These are phyloP conservation scores for Centella asiatica DNA, from an alignment of 129 eudicot species.

Conservation along the genomic window DNA sequence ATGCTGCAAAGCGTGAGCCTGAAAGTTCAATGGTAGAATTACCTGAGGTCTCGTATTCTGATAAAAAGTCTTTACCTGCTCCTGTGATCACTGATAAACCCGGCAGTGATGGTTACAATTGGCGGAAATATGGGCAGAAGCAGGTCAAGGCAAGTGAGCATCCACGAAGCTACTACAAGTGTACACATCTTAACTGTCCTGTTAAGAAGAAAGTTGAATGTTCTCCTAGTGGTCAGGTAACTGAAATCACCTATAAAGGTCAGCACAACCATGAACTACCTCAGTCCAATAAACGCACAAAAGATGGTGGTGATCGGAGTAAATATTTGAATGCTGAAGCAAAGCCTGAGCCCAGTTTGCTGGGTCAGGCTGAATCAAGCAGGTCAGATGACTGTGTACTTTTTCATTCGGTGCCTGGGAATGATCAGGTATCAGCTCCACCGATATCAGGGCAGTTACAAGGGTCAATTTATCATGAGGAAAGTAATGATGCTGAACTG, in stretches of 20 bases:
- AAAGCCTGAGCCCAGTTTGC: slow-evolving; percentile 11
- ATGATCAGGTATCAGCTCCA: slow-evolving; percentile 31
- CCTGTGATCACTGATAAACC: slow-evolving; percentile 39
- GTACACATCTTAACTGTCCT: slow-evolving; percentile 68
- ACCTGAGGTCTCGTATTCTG: slow-evolving; percentile 47
- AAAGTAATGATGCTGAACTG: slow-evolving; percentile 19
- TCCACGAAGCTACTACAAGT: slow-evolving; percentile 88
- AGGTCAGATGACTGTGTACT: slow-evolving; percentile 13
- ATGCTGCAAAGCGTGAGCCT: slow-evolving; percentile 25
- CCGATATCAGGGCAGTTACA: slow-evolving; percentile 17
- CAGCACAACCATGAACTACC: slow-evolving; percentile 86
- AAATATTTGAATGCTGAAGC: slow-evolving; percentile 20
- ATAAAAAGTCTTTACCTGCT: slow-evolving; percentile 22
- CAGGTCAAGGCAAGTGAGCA: slow-evolving; percentile 86
- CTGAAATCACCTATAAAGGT: slow-evolving; percentile 85
- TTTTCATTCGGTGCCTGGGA: slow-evolving; percentile 17
- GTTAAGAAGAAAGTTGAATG: slow-evolving; percentile 94
- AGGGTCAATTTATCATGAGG: slow-evolving; percentile 20
- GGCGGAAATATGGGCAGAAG: slow-evolving; percentile 98
- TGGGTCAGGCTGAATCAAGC: slow-evolving; percentile 15
- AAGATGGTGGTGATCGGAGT: slow-evolving; percentile 35
- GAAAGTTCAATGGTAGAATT: slow-evolving; percentile 43
- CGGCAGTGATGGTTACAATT: slow-evolving; percentile 72
- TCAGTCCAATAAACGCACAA: slow-evolving; percentile 38
- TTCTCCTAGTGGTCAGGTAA: slow-evolving; percentile 62